phyloP scores from a whole-genome alignment of 2,329 filamentous ascomycete species.

The Emmonsiellopsis sp. region DNA sequence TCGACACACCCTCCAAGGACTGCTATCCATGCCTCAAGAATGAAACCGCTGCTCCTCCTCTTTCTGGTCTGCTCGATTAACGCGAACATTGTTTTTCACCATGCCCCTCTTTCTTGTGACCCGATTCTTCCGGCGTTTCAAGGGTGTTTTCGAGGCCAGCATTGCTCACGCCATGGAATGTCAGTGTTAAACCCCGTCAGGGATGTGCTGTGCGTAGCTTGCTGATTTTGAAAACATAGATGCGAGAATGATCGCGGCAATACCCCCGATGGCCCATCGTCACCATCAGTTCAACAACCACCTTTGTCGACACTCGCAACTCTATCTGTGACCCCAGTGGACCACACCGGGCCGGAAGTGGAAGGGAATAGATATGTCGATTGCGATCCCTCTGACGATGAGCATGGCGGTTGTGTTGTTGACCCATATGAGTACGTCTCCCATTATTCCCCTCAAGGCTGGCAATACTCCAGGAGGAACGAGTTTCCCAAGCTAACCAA shows the following conservation, averaged over 20 bases:
- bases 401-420: too few relatives aligned
- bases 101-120: slow-evolving; percentile 5
- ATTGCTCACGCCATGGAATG: slow-evolving; percentile 6
- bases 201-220: neutral
- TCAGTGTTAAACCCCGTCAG: neutral
- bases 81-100: slow-evolving; percentile 4
- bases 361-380: neutral
- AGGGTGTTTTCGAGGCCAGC: slow-evolving; percentile 9
- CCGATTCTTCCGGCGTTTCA: slow-evolving; percentile 6
- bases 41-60: slow-evolving; percentile 5
- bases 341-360: neutral
- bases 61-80: neutral
- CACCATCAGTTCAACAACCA: neutral
- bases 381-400: too few relatives aligned
- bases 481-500: too few relatives aligned
- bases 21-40: slow-evolving; percentile 6
- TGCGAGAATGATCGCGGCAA: slow-evolving; percentile 1
- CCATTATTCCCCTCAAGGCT: too few relatives aligned
- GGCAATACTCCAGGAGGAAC: too few relatives aligned
- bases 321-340: neutral
- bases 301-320: neutral
- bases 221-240: neutral
- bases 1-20: neutral
- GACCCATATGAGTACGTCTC: too few relatives aligned
- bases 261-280: neutral